Evolutionary conservation across 2,329 filamentous ascomycete species (phyloP), one percentile per base, ranked within the genome.

Genomic region (Stagonosporopsis vannaccii): DNA sequence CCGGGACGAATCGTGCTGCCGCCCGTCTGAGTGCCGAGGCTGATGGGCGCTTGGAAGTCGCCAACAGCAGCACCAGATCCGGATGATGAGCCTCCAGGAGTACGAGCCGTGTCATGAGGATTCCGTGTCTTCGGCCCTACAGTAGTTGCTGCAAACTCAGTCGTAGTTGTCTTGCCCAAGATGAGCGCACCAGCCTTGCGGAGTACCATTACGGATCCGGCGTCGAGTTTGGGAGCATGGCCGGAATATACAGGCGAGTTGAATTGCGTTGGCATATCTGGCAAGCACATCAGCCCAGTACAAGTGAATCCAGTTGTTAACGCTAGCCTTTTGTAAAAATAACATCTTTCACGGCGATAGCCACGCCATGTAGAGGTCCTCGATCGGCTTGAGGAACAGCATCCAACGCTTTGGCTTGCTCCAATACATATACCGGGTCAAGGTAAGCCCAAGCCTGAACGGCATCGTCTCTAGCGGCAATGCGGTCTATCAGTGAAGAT

Each of bases 71-170:
- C 87, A 0, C 80, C 88, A 0, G 87, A 89, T 0, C 88, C 88
- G 0, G 86, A 85, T 0, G 86, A 89, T 0, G 87, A 90, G 41
- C 88, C 88, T 0, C 88, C 88, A 0, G 88, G 87, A 0, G 87
- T 90, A 4, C 81, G 78, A 0, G 54, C 57, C 0, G 75, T 56
- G 56, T 82, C 76, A 58, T 84, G 82, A 0, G 87, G 85, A 67
- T 90, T 90, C 3, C 73, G 68, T 1, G 85, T 87, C 46, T 78
- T 78, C 1, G 82, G 79, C 0, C 86, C 86, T 13, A 77, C 71
- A 1, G 78, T 79, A 0, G 81, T 85, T 2, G 84, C 81, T 0
- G 87, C 85, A 62, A 90, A 89, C 65, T 89, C 86, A 0, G 87
- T 87, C 0, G 87, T 90, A 0, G 82, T 84, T 0, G 84, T 85